Evolutionary conservation across 2,329 filamentous ascomycete species (phyloP).

Genomic region (Colletotrichum spinosum): DNA sequence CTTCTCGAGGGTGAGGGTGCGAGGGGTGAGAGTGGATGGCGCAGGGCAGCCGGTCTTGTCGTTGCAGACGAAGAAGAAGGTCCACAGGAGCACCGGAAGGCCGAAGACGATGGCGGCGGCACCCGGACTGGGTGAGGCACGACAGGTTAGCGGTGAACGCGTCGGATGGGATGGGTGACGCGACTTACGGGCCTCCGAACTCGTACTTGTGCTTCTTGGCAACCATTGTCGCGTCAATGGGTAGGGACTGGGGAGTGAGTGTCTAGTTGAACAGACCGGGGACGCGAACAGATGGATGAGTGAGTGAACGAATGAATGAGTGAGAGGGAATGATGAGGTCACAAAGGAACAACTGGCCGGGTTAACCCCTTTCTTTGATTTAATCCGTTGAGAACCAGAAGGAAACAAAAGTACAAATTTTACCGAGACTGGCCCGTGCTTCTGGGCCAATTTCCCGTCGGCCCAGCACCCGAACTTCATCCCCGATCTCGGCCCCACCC

Average conservation of each 20-base stretch:
- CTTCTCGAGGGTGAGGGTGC: conserved; percentile 72
- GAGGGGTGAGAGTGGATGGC: conserved; percentile 77
- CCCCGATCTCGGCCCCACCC: conserved; percentile 12
- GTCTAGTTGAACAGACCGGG: not conserved
- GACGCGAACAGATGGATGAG: too few relatives aligned
- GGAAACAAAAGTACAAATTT: not conserved
- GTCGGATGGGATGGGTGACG: not conserved
- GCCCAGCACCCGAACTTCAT: not conserved
- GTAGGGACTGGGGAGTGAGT: not conserved
- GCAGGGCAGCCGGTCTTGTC: conserved; percentile 88
- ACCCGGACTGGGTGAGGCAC: conserved; percentile 66
- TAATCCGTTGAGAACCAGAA: conserved; percentile 18
- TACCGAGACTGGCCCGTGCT: conserved; percentile 18
- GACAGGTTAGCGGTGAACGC: conserved; percentile 2
- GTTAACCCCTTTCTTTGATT: conserved; percentile 7
- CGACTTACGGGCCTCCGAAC: conserved; percentile 49
- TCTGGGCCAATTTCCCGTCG: conserved; percentile 21
- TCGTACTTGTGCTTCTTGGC: conserved; percentile 42
- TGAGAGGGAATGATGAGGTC: not conserved
- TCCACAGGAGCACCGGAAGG: conserved; percentile 79
- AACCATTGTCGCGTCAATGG: not conserved
- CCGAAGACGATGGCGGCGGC: conserved; percentile 80
- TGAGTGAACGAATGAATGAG: not conserved
- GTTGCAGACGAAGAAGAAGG: conserved; percentile 85
- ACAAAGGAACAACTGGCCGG: not conserved